Percentiles rank a stretch among this genome's conserved stretches.
Evolutionary conservation across 1,284 basidiomycete species (phyloP).

Genomic region (Ustilago nuda): DNA sequence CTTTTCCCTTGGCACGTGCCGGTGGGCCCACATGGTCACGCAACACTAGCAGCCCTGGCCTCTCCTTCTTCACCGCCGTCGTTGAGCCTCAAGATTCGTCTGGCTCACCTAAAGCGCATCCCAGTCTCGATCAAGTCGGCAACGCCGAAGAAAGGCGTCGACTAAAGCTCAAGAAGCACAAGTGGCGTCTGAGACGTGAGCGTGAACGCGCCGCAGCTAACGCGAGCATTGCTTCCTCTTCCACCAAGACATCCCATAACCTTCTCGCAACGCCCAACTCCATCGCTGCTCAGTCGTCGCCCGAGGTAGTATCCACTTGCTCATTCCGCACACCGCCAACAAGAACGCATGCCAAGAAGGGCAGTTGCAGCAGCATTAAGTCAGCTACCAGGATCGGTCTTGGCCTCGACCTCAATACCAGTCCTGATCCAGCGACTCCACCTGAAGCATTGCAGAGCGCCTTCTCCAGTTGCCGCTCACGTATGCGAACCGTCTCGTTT

Average conservation of each 20-base stretch:
- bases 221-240: constrained; percentile 14
- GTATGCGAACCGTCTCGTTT: constrained; percentile 47
- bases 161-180: constrained; percentile 54
- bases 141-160: constrained; percentile 56
- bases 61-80: constrained; percentile 59
- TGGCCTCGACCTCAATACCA: constrained; percentile 41
- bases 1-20: constrained; percentile 28
- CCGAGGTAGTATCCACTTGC: constrained; percentile 24
- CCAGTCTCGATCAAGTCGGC: constrained; percentile 58
- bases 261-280: constrained; percentile 41
- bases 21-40: constrained; percentile 32
- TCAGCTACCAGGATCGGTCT: constrained; percentile 38
- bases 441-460: constrained; percentile 29
- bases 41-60: constrained; percentile 49
- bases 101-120: constrained; percentile 33
- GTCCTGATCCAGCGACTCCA: constrained; percentile 40
- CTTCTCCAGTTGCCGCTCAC: constrained; percentile 25
- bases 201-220: constrained; percentile 25
- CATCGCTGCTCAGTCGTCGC: constrained; percentile 30
- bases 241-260: constrained; percentile 15
- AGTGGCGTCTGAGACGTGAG: constrained; percentile 41
- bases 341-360: constrained; percentile 27
- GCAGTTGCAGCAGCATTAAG: constrained; percentile 32
- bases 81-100: constrained; percentile 39
- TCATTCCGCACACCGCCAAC: constrained; percentile 39